Conservation (phyloP, 768 basidiomycete genomes). For the Agaricus bisporus region DNA sequence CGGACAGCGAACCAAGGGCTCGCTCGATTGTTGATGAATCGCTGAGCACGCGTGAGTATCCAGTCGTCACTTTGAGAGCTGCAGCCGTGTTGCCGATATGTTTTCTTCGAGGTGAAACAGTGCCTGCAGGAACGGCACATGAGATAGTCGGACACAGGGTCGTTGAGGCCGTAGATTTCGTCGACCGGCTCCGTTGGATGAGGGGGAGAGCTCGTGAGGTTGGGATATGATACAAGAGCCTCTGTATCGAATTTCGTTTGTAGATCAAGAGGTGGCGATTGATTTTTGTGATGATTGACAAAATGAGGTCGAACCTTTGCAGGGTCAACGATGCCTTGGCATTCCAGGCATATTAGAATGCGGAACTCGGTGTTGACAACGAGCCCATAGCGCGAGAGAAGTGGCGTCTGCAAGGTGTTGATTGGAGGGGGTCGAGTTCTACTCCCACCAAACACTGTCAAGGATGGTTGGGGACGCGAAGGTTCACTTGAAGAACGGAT, state of each 20-base stretch:
- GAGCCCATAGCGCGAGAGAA: neutral
- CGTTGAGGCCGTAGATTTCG: neutral
- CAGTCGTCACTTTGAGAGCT: too few species aligned
- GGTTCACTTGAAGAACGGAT: too few species aligned
- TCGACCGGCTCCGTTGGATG: neutral
- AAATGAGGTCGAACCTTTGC: neutral
- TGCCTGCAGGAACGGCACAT: neutral
- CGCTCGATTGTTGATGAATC: neutral
- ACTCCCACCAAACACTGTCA: too few species aligned
- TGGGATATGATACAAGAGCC: neutral
- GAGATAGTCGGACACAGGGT: neutral
- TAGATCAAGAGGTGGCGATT: neutral
- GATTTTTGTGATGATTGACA: neutral
- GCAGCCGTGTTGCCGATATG: neutral
- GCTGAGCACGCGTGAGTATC: neutral
- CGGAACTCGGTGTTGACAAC: neutral
- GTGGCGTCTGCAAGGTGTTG: neutral
- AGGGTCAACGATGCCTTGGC: slow-evolving; percentile 1
- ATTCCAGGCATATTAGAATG: slow-evolving; percentile 3
- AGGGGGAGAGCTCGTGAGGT: neutral
- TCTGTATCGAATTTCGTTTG: neutral
- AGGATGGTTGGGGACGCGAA: too few species aligned
- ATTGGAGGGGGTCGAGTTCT: neutral
- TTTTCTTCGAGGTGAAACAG: neutral
- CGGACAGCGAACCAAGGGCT: slow-evolving; percentile 5